Conservation (phyloP, 2,329 filamentous ascomycete genomes). For the Cladosporium sp. region DNA sequence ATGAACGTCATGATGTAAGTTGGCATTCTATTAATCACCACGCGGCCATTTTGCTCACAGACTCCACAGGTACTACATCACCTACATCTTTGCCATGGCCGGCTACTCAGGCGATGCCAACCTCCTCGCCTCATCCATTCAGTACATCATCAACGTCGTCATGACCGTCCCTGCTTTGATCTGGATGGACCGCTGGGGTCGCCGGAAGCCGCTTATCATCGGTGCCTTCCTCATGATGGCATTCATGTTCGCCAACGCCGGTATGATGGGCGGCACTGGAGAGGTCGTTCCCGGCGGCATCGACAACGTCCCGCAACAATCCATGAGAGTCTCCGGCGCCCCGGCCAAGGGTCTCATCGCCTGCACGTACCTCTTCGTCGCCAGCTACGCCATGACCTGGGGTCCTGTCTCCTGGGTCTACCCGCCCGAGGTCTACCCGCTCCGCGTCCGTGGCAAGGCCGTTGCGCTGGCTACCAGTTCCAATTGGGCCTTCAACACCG, state of each 20-base stretch:
- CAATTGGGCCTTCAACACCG: conserved; percentile 56
- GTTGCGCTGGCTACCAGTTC: conserved; percentile 52
- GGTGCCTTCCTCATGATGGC: conserved; percentile 59
- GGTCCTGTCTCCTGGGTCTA: conserved; percentile 62
- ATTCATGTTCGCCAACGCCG: conserved; percentile 57
- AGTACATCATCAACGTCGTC: conserved; percentile 72
- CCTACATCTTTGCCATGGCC: conserved; percentile 66
- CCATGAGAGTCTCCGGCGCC: conserved; percentile 33
- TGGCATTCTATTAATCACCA: not conserved
- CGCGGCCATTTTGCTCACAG: not conserved
- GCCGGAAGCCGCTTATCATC: conserved; percentile 60
- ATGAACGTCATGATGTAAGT: conserved; percentile 63
- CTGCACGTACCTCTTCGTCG: conserved; percentile 66
- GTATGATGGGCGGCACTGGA: conserved; percentile 57
- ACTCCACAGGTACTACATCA: conserved; percentile 22
- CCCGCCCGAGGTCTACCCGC: conserved; percentile 57
- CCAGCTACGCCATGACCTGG: conserved; percentile 58
- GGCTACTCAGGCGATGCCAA: conserved; percentile 50
- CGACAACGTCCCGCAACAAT: conserved; percentile 34
- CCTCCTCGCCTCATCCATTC: conserved; percentile 61
- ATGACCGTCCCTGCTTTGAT: conserved; percentile 73
- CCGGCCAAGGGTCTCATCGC: conserved; percentile 46
- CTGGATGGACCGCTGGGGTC: conserved; percentile 70
- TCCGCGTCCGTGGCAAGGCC: conserved; percentile 54
- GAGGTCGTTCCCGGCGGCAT: conserved; percentile 33